Percentiles rank a stretch among this genome's conserved stretches.
Conservation (phyloP, 1,284 basidiomycete genomes). For the Cutaneotrichosporon cyanovorans region DNA sequence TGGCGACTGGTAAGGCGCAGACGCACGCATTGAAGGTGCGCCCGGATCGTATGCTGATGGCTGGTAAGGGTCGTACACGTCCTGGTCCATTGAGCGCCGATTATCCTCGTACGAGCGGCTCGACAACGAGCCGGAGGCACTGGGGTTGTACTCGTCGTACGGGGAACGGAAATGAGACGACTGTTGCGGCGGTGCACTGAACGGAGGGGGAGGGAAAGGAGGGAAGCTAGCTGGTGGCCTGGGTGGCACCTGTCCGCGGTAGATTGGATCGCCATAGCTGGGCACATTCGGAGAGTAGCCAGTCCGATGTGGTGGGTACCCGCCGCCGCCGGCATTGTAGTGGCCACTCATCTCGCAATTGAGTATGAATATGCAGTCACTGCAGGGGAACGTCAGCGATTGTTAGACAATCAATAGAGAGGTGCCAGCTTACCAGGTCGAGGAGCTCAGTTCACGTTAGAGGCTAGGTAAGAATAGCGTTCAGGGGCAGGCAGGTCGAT, state of each 20-base stretch:
- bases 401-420: too few species aligned
- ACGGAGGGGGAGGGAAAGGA: slow-evolving; percentile 15
- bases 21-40: slow-evolving; percentile 7
- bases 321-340: slow-evolving; percentile 5
- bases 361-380: too few species aligned
- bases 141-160: slow-evolving; percentile 16
- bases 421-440: too few species aligned
- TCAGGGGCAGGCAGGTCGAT: too few species aligned
- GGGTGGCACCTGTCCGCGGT: slow-evolving; percentile 11
- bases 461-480: too few species aligned
- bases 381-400: too few species aligned
- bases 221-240: slow-evolving; percentile 19
- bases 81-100: slow-evolving; percentile 12
- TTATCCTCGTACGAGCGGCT: slow-evolving; percentile 23
- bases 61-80: slow-evolving; percentile 38
- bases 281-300: slow-evolving; percentile 3
- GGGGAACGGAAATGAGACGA: slow-evolving; percentile 11
- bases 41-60: slow-evolving; percentile 27
- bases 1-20: not conserved
- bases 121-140: slow-evolving; percentile 8
- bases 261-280: slow-evolving; percentile 13
- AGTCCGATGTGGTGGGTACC: slow-evolving; percentile 2
- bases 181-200: slow-evolving; percentile 1
- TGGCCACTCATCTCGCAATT: slow-evolving; percentile 19
- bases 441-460: too few species aligned